Evolutionary conservation across 176 grass and related monocot species (phyloP), one percentile per base, ranked within the genome.

Genomic region (Dactylis glomerata): DNA sequence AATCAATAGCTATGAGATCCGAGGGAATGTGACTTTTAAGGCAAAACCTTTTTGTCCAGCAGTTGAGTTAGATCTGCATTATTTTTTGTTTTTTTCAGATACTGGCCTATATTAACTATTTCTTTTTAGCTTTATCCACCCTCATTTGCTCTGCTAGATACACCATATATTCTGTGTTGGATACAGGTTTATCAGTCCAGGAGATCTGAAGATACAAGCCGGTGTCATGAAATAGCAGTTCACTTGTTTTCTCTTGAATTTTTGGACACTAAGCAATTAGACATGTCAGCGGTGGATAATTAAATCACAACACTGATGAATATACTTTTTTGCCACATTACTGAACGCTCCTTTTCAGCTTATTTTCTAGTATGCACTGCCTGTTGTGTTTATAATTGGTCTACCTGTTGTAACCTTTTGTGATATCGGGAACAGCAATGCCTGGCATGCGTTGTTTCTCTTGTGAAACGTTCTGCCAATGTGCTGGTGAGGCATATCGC

Each of bases 171-270:
- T 85, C 4, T 6, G 3, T 0, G n/a, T 50, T 68, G 69, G 62
- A 11, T 91, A 8, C 73, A 88, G 90, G 90, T 90, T 82, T 94
- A 77, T 84, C 68, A 8, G 85, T 94, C 67, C 90, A 92, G 66
- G 92, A 94, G 80, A 62, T 89, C 54, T 85, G 38, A 81, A 76
- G 72, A 72, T 47, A 58, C 17, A 62, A 62, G 23, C n/a, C 45
- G 38, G 58, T 3, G 45, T 84, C 12, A 83, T 31, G 47, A 33
- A 46, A 32, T 77, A 77, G 44, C 30, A n/a, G 63, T 87, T 65
- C 33, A 68, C n/a, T n/a, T 75, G 46, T 55, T 55, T 81, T 20
- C 14, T 36, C 24, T 87, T 76, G 14, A 32, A 83, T 20, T 52
- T 93, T 72, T 78, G 76, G 83, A 70, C 23, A 12, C 46, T 81